A percentile compares a stretch with the other conserved stretches of the same genome.
These are phyloP conservation scores for Rhizopus sp. DNA, from an alignment of 371 early-diverging fungal genomes.

Conservation along the genomic window DNA sequence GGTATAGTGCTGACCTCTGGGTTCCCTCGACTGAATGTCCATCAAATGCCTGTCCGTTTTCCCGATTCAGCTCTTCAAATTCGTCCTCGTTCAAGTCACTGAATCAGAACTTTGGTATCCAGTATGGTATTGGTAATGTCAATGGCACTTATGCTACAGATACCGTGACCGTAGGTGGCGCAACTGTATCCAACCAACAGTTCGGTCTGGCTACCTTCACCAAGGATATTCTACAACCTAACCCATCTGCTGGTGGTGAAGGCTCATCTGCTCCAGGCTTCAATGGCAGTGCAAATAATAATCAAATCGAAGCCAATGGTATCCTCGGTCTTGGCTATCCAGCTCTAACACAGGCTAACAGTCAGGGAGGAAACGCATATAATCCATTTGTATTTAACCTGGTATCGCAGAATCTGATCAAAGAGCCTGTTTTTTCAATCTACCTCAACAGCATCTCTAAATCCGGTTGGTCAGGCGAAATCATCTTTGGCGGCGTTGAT, in stretches of 20 bases:
- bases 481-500: constrained; percentile 62
- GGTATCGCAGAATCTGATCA: constrained; percentile 27
- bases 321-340: constrained; percentile 46
- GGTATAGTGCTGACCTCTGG: constrained; percentile 46
- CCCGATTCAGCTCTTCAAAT: constrained; percentile 32
- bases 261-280: constrained; percentile 4
- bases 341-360: constrained; percentile 22
- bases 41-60: constrained; percentile 29
- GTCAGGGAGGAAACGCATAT: constrained; percentile 17
- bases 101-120: constrained; percentile 27
- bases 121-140: constrained; percentile 48
- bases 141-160: constrained; percentile 43
- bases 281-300: constrained; percentile 20
- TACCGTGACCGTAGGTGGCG: constrained; percentile 35
- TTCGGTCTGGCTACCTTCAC: constrained; percentile 44
- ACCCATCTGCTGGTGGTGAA: constrained; percentile 21
- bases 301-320: constrained; percentile 33
- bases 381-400: constrained; percentile 39
- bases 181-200: constrained; percentile 40
- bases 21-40: constrained; percentile 41
- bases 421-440: constrained; percentile 35
- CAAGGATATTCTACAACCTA: constrained; percentile 32
- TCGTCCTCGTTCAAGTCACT: constrained; percentile 36
- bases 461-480: constrained; percentile 40
- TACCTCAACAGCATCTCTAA: constrained; percentile 10